Conservation (phyloP, 805 yeast species). For the Monosporozyma aerobia region DNA sequence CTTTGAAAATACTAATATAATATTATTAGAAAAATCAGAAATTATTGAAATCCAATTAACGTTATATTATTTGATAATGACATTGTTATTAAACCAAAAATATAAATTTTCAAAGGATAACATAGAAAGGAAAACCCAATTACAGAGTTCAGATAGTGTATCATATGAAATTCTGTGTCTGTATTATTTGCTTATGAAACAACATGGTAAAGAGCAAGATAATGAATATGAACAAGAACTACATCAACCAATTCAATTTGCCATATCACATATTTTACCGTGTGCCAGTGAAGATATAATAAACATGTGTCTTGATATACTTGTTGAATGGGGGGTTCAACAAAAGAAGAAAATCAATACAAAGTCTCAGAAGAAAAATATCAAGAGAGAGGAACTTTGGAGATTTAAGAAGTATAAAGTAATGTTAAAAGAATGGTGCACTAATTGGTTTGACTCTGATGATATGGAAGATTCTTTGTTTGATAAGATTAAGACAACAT, state of each 20-base stretch:
- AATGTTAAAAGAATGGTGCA: slow-evolving; percentile 21
- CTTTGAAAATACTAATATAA: background rate
- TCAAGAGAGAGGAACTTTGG: slow-evolving; percentile 14
- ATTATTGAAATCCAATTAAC: slow-evolving; percentile 24
- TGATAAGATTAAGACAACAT: background rate
- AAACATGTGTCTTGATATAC: slow-evolving; percentile 14
- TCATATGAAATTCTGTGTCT: slow-evolving; percentile 24
- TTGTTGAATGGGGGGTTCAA: slow-evolving; percentile 6
- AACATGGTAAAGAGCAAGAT: background rate
- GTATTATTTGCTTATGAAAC: slow-evolving; percentile 21
- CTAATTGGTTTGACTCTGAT: slow-evolving; percentile 9
- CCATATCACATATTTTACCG: slow-evolving; percentile 22
- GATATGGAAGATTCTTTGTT: background rate
- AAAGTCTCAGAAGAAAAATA: background rate
- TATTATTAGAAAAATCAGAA: slow-evolving; percentile 16
- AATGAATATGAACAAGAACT: background rate
- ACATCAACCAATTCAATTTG: slow-evolving; percentile 18
- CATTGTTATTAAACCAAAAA: background rate
- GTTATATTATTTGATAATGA: slow-evolving; percentile 17
- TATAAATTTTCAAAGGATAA: background rate
- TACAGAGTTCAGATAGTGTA: slow-evolving; percentile 11
- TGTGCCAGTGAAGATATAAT: slow-evolving; percentile 22
- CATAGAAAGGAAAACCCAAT: background rate
- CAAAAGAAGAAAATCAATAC: background rate
- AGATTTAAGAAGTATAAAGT: slow-evolving; percentile 17